phyloP scores from a whole-genome alignment of 2,329 filamentous ascomycete genomes.

The Metarhizium guizhouense region DNA sequence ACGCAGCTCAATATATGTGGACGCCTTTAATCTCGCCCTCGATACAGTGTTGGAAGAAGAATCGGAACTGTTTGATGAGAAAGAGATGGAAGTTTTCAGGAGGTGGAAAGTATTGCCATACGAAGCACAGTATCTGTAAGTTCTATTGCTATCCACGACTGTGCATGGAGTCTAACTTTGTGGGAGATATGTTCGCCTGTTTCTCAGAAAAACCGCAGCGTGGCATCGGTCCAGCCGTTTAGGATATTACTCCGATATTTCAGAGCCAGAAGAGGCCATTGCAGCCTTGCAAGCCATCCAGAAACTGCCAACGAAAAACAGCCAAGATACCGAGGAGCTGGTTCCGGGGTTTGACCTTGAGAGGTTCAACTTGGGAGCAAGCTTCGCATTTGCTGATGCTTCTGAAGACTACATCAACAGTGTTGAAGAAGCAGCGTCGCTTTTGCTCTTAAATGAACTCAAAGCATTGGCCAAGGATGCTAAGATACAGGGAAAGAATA shows the following conservation, averaged over 20 bases:
- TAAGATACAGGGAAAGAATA: slow-evolving; percentile 81
- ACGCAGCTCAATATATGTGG: slow-evolving; percentile 87
- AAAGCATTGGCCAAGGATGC: slow-evolving; percentile 77
- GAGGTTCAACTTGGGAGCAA: slow-evolving; percentile 37
- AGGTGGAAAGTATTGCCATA: slow-evolving; percentile 69
- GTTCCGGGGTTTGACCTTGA: slow-evolving; percentile 28
- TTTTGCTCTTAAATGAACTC: slow-evolving; percentile 81
- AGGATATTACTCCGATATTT: slow-evolving; percentile 75
- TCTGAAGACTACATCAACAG: slow-evolving; percentile 66
- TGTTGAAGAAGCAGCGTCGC: slow-evolving; percentile 72
- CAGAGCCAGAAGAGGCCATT: slow-evolving; percentile 60
- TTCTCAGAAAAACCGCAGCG: slow-evolving; percentile 79
- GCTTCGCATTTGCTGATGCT: slow-evolving; percentile 72
- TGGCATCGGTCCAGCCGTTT: slow-evolving; percentile 81
- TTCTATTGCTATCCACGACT: slow-evolving; percentile 2
- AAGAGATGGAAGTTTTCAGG: slow-evolving; percentile 67
- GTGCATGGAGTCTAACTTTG: background rate
- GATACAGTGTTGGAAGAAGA: slow-evolving; percentile 87
- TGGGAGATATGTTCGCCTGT: slow-evolving; percentile 76
- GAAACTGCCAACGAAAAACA: slow-evolving; percentile 37
- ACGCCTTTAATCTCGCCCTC: slow-evolving; percentile 90
- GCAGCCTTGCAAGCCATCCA: slow-evolving; percentile 50
- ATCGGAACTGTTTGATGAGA: slow-evolving; percentile 73
- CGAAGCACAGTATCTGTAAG: slow-evolving; percentile 83
- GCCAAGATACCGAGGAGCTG: slow-evolving; percentile 8